Base-by-base conservation (phyloP, 179 eudicot species). In the Beta macrorhiza region DNA sequence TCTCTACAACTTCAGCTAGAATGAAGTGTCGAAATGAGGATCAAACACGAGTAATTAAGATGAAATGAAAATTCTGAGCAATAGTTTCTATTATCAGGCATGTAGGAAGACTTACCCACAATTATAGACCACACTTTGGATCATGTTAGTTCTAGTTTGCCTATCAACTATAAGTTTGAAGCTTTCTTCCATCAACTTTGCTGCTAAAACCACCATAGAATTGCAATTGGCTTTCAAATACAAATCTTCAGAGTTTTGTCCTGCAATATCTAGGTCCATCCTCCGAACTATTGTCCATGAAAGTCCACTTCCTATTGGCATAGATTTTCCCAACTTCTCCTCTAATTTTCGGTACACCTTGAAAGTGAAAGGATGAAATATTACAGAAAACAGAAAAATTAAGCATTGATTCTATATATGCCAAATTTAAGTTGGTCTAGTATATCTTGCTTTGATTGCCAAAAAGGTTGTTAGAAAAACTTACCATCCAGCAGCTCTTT, bases 261-360 rank as follows among this genome's bases (percentile, higher is more conserved):
- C 86, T 16, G 59, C 47, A 2, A 32, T 4, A 0, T 73, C 83
- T 29, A 47, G 1, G 57, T 90, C 89, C 83, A 63, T 84, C 72
- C 81, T 75, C 0, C 84, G 83, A 19, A 91, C 86, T 44, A 92
- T 47, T 55, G 83, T 87, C 91, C 91, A 91, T 1, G 88, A 85
- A 52, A 79, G 49, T 52, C 84, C 88, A n/a, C 67, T 57, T 2
- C 47, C 71, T 1, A 87, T 63, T 1, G 79, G 58, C 17, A 77
- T 63, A 7, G 15, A 57, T 64, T 22, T 82, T 37, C 94, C 91
- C 5, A 89, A 68, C 78, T 82, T 64, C 6, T 58, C 58, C 79
- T 83, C 83, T 56, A 91, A 25, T 14, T 74, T 82, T 19, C 32
- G 78, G 67, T 83, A 42, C 71, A 92, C 84, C 94, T 92, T 85